phyloP scores from a whole-genome alignment of 306 rosid species.

The Aeschynomene evenia region DNA sequence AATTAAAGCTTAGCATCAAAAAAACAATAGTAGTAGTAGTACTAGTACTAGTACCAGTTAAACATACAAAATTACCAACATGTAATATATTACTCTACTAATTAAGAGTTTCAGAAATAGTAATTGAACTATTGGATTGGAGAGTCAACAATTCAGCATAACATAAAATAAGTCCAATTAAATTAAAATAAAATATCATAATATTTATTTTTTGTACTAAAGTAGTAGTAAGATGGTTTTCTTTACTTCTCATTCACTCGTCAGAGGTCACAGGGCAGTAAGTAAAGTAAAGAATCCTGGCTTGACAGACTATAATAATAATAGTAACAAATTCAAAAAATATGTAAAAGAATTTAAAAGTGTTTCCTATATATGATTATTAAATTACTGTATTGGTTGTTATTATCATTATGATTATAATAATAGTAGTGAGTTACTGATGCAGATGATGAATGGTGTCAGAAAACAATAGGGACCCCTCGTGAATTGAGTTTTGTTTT shows the following conservation, averaged over 20 bases:
- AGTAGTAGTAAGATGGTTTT: neutral
- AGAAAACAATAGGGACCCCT: slow-evolving; percentile 40
- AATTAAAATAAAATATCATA: neutral
- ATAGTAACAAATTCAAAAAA: slow-evolving; percentile 20
- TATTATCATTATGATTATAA: too few species aligned
- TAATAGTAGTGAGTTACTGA: neutral
- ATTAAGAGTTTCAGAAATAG: neutral
- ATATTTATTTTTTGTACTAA: neutral
- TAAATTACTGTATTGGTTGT: neutral
- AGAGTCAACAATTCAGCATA: neutral
- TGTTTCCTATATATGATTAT: neutral
- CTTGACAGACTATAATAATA: slow-evolving; percentile 35
- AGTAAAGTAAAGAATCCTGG: slow-evolving; percentile 36
- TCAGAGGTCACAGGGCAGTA: slow-evolving; percentile 27
- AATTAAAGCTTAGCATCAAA: neutral
- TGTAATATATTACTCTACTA: neutral
- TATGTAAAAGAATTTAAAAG: neutral
- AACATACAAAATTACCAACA: neutral
- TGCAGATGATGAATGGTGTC: slow-evolving; percentile 26
- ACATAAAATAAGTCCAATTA: neutral
- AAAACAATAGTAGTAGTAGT: neutral
- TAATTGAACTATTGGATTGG: neutral
- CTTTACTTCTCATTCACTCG: slow-evolving; percentile 41
- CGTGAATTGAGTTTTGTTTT: slow-evolving; percentile 53
- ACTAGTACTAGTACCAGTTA: neutral